phyloP scores from a whole-genome alignment of 371 early-diverging fungal species.

The Apophysomyces sp. region DNA sequence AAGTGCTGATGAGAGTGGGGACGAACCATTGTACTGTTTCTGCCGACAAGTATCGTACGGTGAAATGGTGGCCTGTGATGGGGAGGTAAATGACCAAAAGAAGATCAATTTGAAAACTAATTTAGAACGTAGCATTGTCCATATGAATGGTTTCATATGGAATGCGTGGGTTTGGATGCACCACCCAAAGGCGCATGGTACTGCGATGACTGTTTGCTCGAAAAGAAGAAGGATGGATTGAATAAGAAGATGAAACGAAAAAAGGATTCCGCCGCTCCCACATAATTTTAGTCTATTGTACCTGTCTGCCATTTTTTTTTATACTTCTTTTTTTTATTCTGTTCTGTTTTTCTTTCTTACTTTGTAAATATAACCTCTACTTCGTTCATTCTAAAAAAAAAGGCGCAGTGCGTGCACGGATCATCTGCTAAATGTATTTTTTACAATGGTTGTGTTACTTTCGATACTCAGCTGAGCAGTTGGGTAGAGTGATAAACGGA shows the following conservation, averaged over 20 bases:
- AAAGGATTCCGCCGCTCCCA: constrained; percentile 1
- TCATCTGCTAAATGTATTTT: not conserved
- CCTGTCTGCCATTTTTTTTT: too few relatives aligned
- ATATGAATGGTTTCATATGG: constrained; percentile 94
- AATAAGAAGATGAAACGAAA: constrained; percentile 38
- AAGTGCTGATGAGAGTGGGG: constrained; percentile 27
- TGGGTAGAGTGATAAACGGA: too few relatives aligned
- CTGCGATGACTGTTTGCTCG: constrained; percentile 72
- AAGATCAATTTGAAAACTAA: not conserved
- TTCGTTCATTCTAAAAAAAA: not conserved
- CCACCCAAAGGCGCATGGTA: constrained; percentile 93
- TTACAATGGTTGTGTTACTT: too few relatives aligned
- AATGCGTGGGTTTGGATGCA: constrained; percentile 83
- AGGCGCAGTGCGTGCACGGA: not conserved
- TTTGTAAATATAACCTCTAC: not conserved
- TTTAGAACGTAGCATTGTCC: constrained; percentile 46
- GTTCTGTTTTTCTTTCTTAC: not conserved
- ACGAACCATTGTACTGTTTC: constrained; percentile 93
- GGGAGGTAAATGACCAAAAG: constrained; percentile 72
- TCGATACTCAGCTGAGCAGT: too few relatives aligned
- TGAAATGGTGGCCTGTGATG: constrained; percentile 97
- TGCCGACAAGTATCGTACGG: constrained; percentile 97
- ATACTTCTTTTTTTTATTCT: too few relatives aligned
- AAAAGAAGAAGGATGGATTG: constrained; percentile 40
- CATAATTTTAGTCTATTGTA: not conserved